Conservation (phyloP, 1,284 basidiomycete species). For the Boletellus deceptivus region DNA sequence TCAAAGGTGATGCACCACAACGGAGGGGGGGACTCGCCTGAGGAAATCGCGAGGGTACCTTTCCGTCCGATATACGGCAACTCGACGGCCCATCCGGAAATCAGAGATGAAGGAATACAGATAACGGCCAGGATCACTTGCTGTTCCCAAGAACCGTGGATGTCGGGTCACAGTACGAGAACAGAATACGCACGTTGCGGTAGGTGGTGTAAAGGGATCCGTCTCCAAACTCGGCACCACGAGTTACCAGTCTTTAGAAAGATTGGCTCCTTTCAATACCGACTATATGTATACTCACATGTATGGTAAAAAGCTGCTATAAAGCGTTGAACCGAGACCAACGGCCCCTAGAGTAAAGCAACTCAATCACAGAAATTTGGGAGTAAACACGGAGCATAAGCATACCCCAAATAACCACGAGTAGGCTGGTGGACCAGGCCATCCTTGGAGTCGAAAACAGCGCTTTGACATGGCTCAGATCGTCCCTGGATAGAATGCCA, state of each 20-base stretch:
- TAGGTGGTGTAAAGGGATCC: constrained; percentile 49
- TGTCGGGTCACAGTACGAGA: not conserved
- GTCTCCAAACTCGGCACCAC: constrained; percentile 48
- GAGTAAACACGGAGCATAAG: not conserved
- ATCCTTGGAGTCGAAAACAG: constrained; percentile 55
- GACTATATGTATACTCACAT: constrained; percentile 35
- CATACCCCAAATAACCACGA: constrained; percentile 54
- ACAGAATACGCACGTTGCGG: constrained; percentile 41
- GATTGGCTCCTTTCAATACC: constrained; percentile 1
- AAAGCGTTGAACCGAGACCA: constrained; percentile 60
- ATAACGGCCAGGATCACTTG: constrained; percentile 60
- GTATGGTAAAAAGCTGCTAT: constrained; percentile 55
- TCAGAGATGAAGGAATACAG: constrained; percentile 64
- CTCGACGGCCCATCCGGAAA: constrained; percentile 64
- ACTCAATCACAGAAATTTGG: not conserved
- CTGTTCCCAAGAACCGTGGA: constrained; percentile 24
- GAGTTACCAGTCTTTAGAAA: constrained; percentile 39
- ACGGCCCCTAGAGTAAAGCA: constrained; percentile 44
- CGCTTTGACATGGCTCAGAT: constrained; percentile 44
- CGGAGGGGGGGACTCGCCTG: constrained; percentile 35
- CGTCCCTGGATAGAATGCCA: constrained; percentile 37
- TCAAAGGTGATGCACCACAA: not conserved
- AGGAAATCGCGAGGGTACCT: constrained; percentile 57
- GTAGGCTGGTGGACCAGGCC: constrained; percentile 54
- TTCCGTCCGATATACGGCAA: constrained; percentile 57